Base-by-base conservation (phyloP, 225 moss, liverwort and hornwort species). In the Sphagnum tenellum region DNA sequence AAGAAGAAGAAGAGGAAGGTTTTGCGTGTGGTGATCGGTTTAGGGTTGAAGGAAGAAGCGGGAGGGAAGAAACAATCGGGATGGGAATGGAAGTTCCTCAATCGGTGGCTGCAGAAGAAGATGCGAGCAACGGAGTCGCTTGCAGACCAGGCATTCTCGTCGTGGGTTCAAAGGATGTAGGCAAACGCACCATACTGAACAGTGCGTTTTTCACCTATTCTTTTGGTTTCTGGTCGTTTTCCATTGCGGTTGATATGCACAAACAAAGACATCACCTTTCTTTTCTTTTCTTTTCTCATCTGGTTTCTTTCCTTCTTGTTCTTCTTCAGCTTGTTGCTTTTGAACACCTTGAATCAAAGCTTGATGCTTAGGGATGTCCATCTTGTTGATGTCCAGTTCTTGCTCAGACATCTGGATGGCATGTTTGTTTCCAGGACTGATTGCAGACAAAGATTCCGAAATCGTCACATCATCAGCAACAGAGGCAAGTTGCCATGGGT, bases 181-280 rank as follows among this genome's bases (percentile, higher is more conserved):
- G 96, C 71, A 96, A 96, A 65, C 87, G 86, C 53, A 77, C 92
- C 9, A 73, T 96, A 11, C 69, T 92, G 29, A 88, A 85, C 53
- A 81, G 95, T 96, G 78, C 57, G 86, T 73, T 55, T 57, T 51
- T 49, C 44, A 56, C 13, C 62, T 50, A 65, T 64, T 60, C 45
- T 61, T 53, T 55, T 66, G 48, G n/a, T 47, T 46, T 45, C 3
- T 9, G n/a, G 54, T 29, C 29, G 29, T 29, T 29, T 29, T 29
- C 29, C 29, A 29, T 29, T 29, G 29, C 29, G 29, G 29, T 29
- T 29, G 29, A 29, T 29, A 29, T 29, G 29, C 0, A 29, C 29
- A 29, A 29, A 29, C 29, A 29, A 29, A 29, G 29, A 29, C 29
- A 29, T 29, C 29, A 29, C 29, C 0, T 0, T 29, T 29, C 29